Evolutionary conservation across 495 filamentous ascomycete species (phyloP), one percentile per base, ranked within the genome.

Genomic region (Talaromyces thailandensis): DNA sequence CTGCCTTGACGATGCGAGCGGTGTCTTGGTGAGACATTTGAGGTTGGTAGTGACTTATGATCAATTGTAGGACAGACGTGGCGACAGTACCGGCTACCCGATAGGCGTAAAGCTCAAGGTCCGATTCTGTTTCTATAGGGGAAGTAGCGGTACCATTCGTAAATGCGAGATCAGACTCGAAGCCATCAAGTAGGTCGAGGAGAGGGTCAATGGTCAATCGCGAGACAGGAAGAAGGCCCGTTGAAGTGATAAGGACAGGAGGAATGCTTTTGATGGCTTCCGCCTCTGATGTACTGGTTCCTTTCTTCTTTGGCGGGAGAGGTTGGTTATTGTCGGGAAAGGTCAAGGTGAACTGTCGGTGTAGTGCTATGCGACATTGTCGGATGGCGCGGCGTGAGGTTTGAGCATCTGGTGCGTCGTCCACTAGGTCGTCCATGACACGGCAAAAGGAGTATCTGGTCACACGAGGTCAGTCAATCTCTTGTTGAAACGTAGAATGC

Each of bases 71-170:
- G 62, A 86, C 87, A 40, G 86, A 75, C 64, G 86, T 79, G 1
- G 85, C 87, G 31, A 89, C 86, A 3, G 87, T 88, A 28, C 86
- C 84, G 8, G 87, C 87, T 1, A 90, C 87, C 8, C 79, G 75
- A 16, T 75, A 70, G 21, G 79, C 81, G 65, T 90, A 90, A 0
- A 70, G 58, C 55, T 84, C 73, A 1, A 90, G 73, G 31, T 84
- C 84, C 3, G 62, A 24, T 61, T 85, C 83, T 8, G 76, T 76
- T 6, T 64, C 35, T 7, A 89, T 88, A 0, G 85, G 87, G 56
- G 79, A 85, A 14, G 53, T 35, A 1, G 18, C n/a, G 3, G 57
- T 40, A 0, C 43, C 43, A 6, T 50, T 50, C 5, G 43, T 50
- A 50, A 50, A 50, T n/a, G 43, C 21, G 16, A 50, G 43, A 18